Conservation (phyloP, 176 grass and related monocot species). For the Carex cristatella region DNA sequence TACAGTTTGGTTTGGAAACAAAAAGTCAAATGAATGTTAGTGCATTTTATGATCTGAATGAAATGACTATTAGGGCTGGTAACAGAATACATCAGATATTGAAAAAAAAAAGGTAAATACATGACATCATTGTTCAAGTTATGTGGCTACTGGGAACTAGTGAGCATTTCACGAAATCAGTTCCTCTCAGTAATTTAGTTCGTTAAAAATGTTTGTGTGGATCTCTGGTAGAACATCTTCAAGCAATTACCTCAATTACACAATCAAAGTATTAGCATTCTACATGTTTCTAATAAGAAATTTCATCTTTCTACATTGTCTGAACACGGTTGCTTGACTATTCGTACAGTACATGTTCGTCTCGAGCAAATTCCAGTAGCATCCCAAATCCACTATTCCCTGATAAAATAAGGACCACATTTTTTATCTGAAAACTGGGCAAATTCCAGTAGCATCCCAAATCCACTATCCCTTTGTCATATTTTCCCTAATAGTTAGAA, state of each 20-base stretch:
- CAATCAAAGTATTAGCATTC: background rate
- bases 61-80: background rate
- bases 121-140: background rate
- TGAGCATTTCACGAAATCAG: background rate
- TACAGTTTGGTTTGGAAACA: background rate
- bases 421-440: background rate
- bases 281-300: background rate
- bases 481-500: background rate
- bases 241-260: background rate
- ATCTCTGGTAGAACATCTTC: background rate
- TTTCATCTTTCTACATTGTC: background rate
- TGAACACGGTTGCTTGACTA: background rate
- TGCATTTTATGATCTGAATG: background rate
- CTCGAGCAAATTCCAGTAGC: background rate
- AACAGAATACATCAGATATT: background rate
- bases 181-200: background rate
- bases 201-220: background rate
- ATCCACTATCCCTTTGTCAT: background rate
- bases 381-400: background rate
- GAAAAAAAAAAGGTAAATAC: background rate
- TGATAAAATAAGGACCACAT: background rate
- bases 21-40: background rate
- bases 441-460: too few species aligned
- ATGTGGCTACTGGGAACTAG: background rate
- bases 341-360: background rate